These are phyloP conservation scores for Medakamo hakoo DNA, from an alignment of 139 green algal genomes.

Conservation along the genomic window DNA sequence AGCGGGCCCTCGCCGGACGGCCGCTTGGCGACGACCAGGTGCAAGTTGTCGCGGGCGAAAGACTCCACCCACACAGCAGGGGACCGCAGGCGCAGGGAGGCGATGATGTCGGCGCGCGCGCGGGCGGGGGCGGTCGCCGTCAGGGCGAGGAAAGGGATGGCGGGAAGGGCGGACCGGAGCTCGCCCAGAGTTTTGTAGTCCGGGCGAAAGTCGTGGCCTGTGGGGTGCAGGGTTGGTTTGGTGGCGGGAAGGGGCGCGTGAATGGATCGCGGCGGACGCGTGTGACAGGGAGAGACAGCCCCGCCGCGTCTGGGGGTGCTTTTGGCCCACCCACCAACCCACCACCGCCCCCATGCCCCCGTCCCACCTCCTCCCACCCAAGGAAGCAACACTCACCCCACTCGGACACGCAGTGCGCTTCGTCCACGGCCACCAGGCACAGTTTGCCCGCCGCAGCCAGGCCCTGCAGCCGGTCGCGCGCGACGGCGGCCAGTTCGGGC, in stretches of 20 bases:
- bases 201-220: slow-evolving; percentile 27
- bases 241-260: background rate
- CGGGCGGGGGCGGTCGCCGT: slow-evolving; percentile 20
- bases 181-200: slow-evolving; percentile 29
- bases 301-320: no score
- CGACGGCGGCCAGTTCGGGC: slow-evolving; percentile 30
- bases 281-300: no score
- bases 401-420: slow-evolving; percentile 37
- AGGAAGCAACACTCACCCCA: no score
- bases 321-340: no score
- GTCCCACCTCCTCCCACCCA: no score
- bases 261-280: no score
- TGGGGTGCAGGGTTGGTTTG: slow-evolving; percentile 1
- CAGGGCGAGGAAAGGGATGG: slow-evolving; percentile 27
- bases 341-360: no score
- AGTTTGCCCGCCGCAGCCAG: slow-evolving; percentile 23
- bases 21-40: slow-evolving; percentile 16
- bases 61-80: slow-evolving; percentile 15
- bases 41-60: slow-evolving; percentile 44
- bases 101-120: slow-evolving; percentile 14
- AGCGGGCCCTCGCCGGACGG: slow-evolving; percentile 7
- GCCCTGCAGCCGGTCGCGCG: slow-evolving; percentile 10
- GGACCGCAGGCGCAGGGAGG: slow-evolving; percentile 15
- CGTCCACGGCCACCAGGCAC: slow-evolving; percentile 38
- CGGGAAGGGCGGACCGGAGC: slow-evolving; percentile 22